phyloP scores from a whole-genome alignment of 108 stramenopile genomes.

The Skeletonema potamos region DNA sequence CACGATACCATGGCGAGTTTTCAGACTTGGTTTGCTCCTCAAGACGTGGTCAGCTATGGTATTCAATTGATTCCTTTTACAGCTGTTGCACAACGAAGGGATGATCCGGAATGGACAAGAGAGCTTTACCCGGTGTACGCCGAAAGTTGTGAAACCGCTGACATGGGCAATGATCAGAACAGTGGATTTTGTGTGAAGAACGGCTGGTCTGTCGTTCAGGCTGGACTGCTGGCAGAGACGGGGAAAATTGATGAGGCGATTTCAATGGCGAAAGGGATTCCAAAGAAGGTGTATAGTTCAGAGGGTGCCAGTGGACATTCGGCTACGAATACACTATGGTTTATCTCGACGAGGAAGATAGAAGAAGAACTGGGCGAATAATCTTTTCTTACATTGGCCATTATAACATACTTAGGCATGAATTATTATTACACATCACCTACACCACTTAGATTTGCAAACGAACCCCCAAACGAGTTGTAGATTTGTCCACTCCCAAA shows the following conservation, averaged over 20 bases:
- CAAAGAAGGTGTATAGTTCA: conserved; percentile 53
- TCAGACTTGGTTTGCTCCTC: conserved; percentile 77
- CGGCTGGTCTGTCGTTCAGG: conserved; percentile 72
- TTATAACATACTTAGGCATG: neutral
- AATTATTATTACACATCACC: neutral
- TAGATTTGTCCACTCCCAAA: conserved; percentile 14
- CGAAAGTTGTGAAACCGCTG: conserved; percentile 55
- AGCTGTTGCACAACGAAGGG: conserved; percentile 79
- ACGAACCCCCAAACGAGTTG: conserved; percentile 25
- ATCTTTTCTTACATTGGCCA: neutral
- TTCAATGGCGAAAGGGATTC: conserved; percentile 46
- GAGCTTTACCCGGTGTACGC: conserved; percentile 71
- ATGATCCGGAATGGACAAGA: conserved; percentile 78
- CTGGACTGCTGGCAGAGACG: conserved; percentile 72
- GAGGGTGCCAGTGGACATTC: conserved; percentile 83
- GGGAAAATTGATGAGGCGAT: conserved; percentile 71
- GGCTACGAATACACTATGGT: conserved; percentile 77
- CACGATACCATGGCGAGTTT: conserved; percentile 54
- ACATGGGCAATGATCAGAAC: conserved; percentile 14
- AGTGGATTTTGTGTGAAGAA: conserved; percentile 55
- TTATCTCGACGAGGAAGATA: conserved; percentile 59
- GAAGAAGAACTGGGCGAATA: neutral
- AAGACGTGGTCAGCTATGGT: conserved; percentile 72
- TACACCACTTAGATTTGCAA: neutral
- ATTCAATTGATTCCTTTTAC: conserved; percentile 92